These are phyloP conservation scores for Penicillium frequentans DNA, from an alignment of 2,329 filamentous ascomycete genomes.

Conservation along the genomic window DNA sequence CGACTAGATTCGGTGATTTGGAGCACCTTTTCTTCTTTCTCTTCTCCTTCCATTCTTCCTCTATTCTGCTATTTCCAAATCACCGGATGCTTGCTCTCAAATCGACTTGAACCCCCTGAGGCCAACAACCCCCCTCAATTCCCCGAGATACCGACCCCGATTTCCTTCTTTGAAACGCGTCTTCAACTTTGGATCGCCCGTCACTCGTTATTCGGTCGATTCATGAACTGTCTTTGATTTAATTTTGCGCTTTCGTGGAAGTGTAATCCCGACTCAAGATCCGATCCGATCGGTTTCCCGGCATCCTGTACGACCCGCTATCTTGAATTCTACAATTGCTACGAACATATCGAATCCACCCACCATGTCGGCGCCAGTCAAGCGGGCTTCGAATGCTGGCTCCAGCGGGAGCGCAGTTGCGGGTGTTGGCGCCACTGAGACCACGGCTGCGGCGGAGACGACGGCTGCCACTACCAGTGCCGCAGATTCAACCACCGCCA, in stretches of 20 bases:
- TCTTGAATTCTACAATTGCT: background rate
- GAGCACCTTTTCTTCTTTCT: slow-evolving; percentile 11
- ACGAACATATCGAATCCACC: background rate
- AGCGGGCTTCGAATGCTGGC: background rate
- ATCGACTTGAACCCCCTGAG: slow-evolving; percentile 13
- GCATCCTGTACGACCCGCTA: background rate
- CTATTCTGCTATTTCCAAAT: background rate
- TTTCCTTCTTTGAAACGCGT: slow-evolving; percentile 10
- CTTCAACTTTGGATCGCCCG: slow-evolving; percentile 5
- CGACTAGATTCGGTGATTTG: slow-evolving; percentile 22
- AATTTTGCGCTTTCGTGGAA: background rate
- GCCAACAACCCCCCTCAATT: background rate
- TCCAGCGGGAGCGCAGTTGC: slow-evolving; percentile 5
- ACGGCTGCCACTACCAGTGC: slow-evolving; percentile 1
- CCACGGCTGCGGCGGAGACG: background rate
- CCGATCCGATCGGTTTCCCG: background rate
- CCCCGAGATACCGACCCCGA: background rate
- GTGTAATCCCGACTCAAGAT: background rate
- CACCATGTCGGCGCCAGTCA: background rate
- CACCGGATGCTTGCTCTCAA: background rate
- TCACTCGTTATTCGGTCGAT: slow-evolving; percentile 15
- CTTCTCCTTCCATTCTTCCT: slow-evolving; percentile 6
- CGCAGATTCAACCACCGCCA: slow-evolving; percentile 4
- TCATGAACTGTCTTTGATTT: background rate
- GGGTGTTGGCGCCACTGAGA: background rate